Base-by-base conservation (phyloP, 352 stramenopile species). In the Chrysophaeum taylorii region DNA sequence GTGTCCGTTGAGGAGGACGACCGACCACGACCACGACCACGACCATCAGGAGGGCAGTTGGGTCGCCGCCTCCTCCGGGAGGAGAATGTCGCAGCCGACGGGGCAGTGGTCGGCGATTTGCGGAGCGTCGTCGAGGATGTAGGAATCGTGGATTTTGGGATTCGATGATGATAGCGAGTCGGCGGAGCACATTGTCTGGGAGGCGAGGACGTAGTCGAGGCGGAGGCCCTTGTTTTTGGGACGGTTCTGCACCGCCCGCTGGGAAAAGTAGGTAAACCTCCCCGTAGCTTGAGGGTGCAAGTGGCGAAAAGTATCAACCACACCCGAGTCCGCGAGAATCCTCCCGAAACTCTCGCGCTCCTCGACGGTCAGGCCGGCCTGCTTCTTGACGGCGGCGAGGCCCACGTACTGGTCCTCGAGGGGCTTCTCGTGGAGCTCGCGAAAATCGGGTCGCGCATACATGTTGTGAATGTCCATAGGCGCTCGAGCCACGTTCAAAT, bases 181-280 rank as follows among this genome's bases (percentile, higher is more conserved):
- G n/a, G n/a, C n/a, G n/a, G n/a, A n/a, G n/a, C n/a, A n/a, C n/a
- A n/a, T n/a, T n/a, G n/a, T n/a, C n/a, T n/a, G 14, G 33, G 57
- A 43, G 14, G 57, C 35, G 5, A 66, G 57, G 35, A 66, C 57
- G 27, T 66, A 66, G 57, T 66, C 57, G 33, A 66, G 57, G 33
- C 57, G 57, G 33, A 66, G 57, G 33, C 57, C 57, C 21, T n/a
- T 23, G 57, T 66, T 66, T 18, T 4, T 23, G 2, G 33, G 33
- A 2, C 27, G 14, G 35, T 66, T 66, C 57, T 9, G 12, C 33
- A 66, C 57, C 33, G 45, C 57, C 33, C 57, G 57, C 57, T 66
- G 57, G 14, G 57, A 66, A 36, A 38, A 66, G 57, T 66, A 66
- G 12, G 57, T 31, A n/a, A 66, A 66, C 18, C 41, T 36, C 2